Evolutionary conservation across 805 yeast genomes (phyloP).

Genomic region (Wickerhamomyces bovis): DNA sequence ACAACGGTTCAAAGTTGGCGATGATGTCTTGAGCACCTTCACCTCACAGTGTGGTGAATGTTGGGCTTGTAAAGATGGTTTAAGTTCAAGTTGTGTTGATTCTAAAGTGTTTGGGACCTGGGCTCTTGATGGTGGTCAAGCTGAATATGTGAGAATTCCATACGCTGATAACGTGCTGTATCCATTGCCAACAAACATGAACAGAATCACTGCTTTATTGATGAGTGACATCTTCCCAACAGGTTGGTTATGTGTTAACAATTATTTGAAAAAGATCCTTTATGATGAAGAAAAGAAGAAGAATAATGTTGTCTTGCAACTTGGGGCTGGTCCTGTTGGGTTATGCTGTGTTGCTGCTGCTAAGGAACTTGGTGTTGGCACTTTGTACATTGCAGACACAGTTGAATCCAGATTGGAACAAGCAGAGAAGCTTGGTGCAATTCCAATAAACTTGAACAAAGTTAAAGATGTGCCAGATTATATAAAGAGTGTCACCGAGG

Average conservation of each 20-base stretch:
- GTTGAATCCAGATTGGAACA: conserved; percentile 55
- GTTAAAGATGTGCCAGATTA: conserved; percentile 30
- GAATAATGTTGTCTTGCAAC: conserved; percentile 39
- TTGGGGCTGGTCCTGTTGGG: conserved; percentile 74
- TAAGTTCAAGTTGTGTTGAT: conserved; percentile 47
- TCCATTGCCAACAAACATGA: conserved; percentile 33
- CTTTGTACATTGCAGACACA: conserved; percentile 58
- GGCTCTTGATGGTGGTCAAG: conserved; percentile 56
- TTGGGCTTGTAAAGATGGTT: conserved; percentile 51
- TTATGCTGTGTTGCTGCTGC: conserved; percentile 64
- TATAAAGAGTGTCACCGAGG: conserved; percentile 30
- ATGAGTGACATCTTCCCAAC: conserved; percentile 65
- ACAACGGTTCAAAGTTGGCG: conserved; percentile 43
- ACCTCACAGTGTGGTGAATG: conserved; percentile 57
- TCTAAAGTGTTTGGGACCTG: conserved; percentile 54
- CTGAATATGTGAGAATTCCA: conserved; percentile 56
- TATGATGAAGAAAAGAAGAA: conserved; percentile 29
- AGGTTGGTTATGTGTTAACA: conserved; percentile 52
- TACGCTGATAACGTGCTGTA: conserved; percentile 45
- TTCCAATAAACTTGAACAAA: conserved; percentile 36
- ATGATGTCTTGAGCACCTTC: conserved; percentile 46
- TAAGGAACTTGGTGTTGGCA: conserved; percentile 63
- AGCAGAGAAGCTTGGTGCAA: conserved; percentile 52
- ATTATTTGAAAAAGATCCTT: conserved; percentile 35
- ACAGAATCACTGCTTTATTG: conserved; percentile 42